These are phyloP conservation scores for Leishmania mexicana DNA, from an alignment of 208 protist species.

Conservation along the genomic window DNA sequence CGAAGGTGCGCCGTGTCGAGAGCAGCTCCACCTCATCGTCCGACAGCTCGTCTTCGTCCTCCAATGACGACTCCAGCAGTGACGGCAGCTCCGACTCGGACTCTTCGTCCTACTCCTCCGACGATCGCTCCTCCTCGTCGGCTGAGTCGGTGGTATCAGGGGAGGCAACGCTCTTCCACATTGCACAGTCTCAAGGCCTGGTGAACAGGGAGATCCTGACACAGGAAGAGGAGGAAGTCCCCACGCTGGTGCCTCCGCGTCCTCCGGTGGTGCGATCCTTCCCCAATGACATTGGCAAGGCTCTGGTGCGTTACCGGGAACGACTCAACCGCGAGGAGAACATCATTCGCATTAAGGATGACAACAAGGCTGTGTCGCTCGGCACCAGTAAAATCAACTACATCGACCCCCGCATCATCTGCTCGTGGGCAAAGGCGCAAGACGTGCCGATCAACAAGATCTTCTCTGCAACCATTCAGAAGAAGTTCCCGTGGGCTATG, in stretches of 20 bases:
- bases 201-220: conserved; percentile 41
- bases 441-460: conserved; percentile 96
- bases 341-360: conserved; percentile 85
- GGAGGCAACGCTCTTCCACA: conserved; percentile 66
- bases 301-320: conserved; percentile 71
- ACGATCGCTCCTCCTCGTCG: conserved; percentile 13
- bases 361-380: conserved; percentile 93
- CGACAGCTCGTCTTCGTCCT: conserved; percentile 24
- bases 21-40: conserved; percentile 31
- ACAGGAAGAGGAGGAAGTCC: conserved; percentile 53
- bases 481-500: conserved; percentile 99
- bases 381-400: conserved; percentile 99
- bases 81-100: conserved; percentile 15
- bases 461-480: conserved; percentile 96
- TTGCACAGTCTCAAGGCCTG: conserved; percentile 54
- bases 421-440: conserved; percentile 96
- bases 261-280: conserved; percentile 74
- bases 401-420: conserved; percentile 98
- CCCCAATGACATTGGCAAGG: conserved; percentile 66
- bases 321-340: conserved; percentile 85
- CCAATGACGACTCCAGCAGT: conserved; percentile 25
- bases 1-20: conserved; percentile 29
- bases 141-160: conserved; percentile 17
- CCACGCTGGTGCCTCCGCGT: conserved; percentile 56
- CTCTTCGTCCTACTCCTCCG: conserved; percentile 8